Evolutionary conservation across 371 early-diverging fungal genomes (phyloP).

Genomic region (Circinella umbellata): DNA sequence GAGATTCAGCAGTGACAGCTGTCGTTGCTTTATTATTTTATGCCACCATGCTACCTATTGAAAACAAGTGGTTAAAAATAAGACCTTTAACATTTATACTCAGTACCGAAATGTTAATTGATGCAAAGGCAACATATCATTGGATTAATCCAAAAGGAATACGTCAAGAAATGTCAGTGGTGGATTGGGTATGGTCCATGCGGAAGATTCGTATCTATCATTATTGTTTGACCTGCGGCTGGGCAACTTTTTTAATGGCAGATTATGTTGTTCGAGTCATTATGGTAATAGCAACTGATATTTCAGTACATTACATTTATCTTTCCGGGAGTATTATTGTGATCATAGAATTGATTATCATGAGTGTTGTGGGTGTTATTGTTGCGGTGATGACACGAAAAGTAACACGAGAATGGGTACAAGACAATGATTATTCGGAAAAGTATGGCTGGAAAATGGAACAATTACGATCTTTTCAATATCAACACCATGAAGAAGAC

Average conservation of each 20-base stretch:
- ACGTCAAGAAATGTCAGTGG: background rate
- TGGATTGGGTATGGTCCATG: slow-evolving; percentile 25
- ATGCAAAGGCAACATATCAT: slow-evolving; percentile 19
- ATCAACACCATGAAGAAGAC: no score
- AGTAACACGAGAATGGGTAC: background rate
- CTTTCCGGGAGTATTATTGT: slow-evolving; percentile 42
- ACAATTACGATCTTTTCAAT: background rate
- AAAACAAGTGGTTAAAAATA: slow-evolving; percentile 28
- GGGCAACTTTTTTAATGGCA: slow-evolving; percentile 37
- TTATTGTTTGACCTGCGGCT: slow-evolving; percentile 31
- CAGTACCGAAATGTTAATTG: slow-evolving; percentile 27
- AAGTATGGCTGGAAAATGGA: background rate
- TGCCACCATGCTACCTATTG: slow-evolving; percentile 41
- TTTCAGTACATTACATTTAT: slow-evolving; percentile 31
- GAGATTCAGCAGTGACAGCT: slow-evolving; percentile 46
- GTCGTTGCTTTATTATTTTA: slow-evolving; percentile 43
- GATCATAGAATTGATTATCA: slow-evolving; percentile 15
- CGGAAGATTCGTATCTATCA: slow-evolving; percentile 11
- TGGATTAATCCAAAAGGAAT: slow-evolving; percentile 26
- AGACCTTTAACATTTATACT: slow-evolving; percentile 35
- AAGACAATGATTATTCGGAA: background rate
- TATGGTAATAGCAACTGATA: slow-evolving; percentile 31
- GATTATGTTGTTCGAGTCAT: slow-evolving; percentile 44
- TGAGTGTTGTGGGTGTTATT: slow-evolving; percentile 6
- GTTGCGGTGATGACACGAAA: background rate